Evolutionary conservation across 192 early-diverging fungal genomes (phyloP).

Genomic region (Funneliformis mosseae): DNA sequence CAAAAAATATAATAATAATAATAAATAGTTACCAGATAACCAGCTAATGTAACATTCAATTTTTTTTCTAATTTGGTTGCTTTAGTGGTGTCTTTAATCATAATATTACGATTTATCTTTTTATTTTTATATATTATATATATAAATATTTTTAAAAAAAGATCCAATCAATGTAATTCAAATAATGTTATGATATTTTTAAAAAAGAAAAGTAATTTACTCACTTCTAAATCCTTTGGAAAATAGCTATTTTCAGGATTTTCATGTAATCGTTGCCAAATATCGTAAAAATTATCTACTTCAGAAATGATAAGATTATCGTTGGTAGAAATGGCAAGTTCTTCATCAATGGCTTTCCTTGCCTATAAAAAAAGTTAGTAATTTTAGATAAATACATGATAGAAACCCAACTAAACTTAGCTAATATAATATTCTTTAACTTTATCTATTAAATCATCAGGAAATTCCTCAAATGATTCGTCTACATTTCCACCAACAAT

Average conservation of each 20-base stretch:
- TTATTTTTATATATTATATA: neutral
- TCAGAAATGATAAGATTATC: slow-evolving; percentile 20
- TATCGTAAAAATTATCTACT: slow-evolving; percentile 35
- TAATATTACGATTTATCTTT: slow-evolving; percentile 63
- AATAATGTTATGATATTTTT: slow-evolving; percentile 8
- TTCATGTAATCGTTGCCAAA: slow-evolving; percentile 37
- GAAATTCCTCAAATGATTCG: slow-evolving; percentile 2
- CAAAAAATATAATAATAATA: neutral
- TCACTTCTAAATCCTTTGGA: slow-evolving; percentile 34
- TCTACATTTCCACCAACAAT: neutral
- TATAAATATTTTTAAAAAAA: slow-evolving; percentile 6
- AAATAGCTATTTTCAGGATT: slow-evolving; percentile 22
- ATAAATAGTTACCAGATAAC: slow-evolving; percentile 55
- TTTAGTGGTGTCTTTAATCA: slow-evolving; percentile 72
- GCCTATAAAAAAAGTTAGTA: neutral
- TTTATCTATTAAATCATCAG: slow-evolving; percentile 11
- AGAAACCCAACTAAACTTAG: neutral
- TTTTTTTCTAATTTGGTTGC: slow-evolving; percentile 90
- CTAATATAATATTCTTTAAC: neutral
- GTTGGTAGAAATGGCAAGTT: neutral
- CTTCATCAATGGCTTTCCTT: neutral
- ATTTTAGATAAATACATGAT: neutral
- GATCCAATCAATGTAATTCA: neutral
- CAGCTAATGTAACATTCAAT: slow-evolving; percentile 75
- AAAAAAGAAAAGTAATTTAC: neutral